These are phyloP conservation scores for Leccinum solheimii DNA, from an alignment of 1,284 basidiomycete genomes.

Conservation along the genomic window DNA sequence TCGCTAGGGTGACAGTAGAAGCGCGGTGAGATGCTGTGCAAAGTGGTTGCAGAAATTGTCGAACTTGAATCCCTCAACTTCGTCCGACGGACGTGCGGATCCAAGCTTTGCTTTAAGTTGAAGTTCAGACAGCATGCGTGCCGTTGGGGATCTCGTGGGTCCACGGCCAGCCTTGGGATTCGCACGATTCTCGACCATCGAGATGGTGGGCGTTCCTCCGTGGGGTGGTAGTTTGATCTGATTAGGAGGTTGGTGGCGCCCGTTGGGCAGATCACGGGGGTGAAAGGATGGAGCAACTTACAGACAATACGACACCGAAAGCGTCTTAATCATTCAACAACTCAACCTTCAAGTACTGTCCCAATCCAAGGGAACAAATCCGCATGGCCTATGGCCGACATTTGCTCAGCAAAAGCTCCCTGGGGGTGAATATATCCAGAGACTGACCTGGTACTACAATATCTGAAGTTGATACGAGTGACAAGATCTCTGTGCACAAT, in stretches of 20 bases:
- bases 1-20: too few relatives aligned
- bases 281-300: constrained; percentile 38
- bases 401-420: background rate
- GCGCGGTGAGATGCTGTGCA: too few relatives aligned
- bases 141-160: constrained; percentile 49
- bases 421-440: background rate
- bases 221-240: constrained; percentile 52
- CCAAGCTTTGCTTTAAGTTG: constrained; percentile 62
- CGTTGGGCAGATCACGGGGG: background rate
- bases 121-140: constrained; percentile 58
- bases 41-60: constrained; percentile 21
- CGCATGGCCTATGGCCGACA: constrained; percentile 56
- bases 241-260: constrained; percentile 33
- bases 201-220: constrained; percentile 57
- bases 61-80: constrained; percentile 60
- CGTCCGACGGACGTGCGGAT: constrained; percentile 59
- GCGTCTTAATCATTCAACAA: constrained; percentile 61
- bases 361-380: constrained; percentile 76
- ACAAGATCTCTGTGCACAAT: constrained; percentile 68
- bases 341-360: constrained; percentile 63
- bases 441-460: constrained; percentile 69
- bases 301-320: constrained; percentile 77
- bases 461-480: constrained; percentile 81
- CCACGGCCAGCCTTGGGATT: constrained; percentile 38
- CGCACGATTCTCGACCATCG: constrained; percentile 44